Evolutionary conservation across 2,329 filamentous ascomycete genomes (phyloP), one percentile per base, ranked within the genome.

Genomic region (Lachnellula occidentalis): DNA sequence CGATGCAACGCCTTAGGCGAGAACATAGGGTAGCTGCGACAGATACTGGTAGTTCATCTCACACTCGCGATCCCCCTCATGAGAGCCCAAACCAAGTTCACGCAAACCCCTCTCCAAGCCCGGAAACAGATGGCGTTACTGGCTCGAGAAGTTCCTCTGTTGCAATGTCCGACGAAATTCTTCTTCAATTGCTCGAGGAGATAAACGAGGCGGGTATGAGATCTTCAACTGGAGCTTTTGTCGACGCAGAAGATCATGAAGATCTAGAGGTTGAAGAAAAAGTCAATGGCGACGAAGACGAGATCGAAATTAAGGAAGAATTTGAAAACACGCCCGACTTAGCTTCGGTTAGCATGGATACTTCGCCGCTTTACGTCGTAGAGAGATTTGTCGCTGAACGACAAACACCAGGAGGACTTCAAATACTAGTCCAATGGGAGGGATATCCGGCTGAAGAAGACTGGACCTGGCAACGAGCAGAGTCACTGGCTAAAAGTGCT

Each of bases 371-470:
- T 42, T 54, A 51, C 21, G 48, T 55, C 5, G 52, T 57, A 15
- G 50, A 45, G 31, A 24, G 45, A 34, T 48, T 63, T 11, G 50
- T 55, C 34, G 57, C 51, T 36, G 51, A 59, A 34, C 51, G 58
- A 21, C 41, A 45, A 19, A 55, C 42, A 41, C 14, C 36, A 6
- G 14, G 43, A 34, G 56, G 53, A 17, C 24, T 53, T 5, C 27
- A 63, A 36, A 57, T 59, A 12, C 51, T 63, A 1, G 51, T 62
- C 1, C 39, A 58, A 17, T 63, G 61, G 61, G 39, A 62, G 57
- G 52, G 53, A 24, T 61, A 58, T 31, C 55, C 59, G 2, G 37
- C 51, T 1, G 56, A 60, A 41, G 50, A 53, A 42, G 57, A 63
- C 31, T 58, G 57, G 59, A 61, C 58, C 1, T 63, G 59, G 61